Conservation (phyloP, 805 yeast genomes). For the Isabelozyma gotoi region DNA sequence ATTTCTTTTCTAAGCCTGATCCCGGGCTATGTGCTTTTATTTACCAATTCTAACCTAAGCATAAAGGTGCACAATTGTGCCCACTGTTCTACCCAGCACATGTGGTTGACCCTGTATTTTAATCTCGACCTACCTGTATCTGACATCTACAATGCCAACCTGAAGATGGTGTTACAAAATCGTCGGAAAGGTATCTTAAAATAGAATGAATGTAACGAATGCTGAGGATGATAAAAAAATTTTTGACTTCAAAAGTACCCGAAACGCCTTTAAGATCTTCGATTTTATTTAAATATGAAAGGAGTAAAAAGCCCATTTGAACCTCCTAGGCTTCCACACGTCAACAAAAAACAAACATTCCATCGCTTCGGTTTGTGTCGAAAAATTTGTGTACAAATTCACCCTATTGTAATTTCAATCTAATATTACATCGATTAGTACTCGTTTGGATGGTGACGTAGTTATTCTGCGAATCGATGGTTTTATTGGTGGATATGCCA, state of each 20-base stretch:
- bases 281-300: neutral
- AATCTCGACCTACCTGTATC: too few relatives aligned
- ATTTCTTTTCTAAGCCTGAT: neutral
- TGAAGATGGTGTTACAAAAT: too few relatives aligned
- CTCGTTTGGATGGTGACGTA: too few relatives aligned
- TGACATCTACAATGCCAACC: too few relatives aligned
- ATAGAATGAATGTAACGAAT: neutral
- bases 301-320: neutral
- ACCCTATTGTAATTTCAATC: neutral
- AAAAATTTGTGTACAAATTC: neutral
- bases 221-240: neutral
- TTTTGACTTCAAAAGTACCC: neutral
- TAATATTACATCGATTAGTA: too few relatives aligned
- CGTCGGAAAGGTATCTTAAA: too few relatives aligned
- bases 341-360: neutral
- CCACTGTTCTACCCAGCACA: too few relatives aligned
- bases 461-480: too few relatives aligned
- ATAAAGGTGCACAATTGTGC: too few relatives aligned
- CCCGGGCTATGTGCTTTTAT: too few relatives aligned
- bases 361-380: neutral
- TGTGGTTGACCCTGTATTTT: neutral
- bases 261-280: neutral
- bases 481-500: too few relatives aligned
- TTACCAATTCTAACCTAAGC: too few relatives aligned
- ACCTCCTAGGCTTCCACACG: neutral